Evolutionary conservation across 2,329 filamentous ascomycete species (phyloP).

Genomic region (Eutypa lata): DNA sequence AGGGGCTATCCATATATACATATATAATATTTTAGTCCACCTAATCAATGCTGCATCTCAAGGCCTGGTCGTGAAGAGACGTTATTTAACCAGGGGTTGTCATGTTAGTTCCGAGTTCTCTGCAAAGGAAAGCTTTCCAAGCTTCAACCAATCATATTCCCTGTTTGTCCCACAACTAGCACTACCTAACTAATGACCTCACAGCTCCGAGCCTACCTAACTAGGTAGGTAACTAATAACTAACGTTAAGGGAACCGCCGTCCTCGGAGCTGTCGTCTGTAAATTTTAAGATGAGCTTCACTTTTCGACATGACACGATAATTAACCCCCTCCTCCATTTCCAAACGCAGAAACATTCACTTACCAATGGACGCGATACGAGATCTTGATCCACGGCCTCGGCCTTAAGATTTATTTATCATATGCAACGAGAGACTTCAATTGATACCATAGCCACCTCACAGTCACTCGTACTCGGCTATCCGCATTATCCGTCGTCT

Average conservation of each 20-base stretch:
- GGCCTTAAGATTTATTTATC: neutral
- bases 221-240: no score
- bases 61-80: no score
- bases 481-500: no score
- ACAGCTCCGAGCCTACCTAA: neutral
- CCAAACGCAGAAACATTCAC: neutral
- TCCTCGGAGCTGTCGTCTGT: neutral
- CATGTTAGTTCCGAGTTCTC: no score
- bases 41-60: no score
- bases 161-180: no score
- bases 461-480: no score
- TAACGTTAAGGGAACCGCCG: neutral
- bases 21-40: no score
- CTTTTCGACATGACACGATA: no score
- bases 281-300: neutral
- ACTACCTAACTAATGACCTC: neutral
- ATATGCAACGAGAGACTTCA: neutral
- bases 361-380: neutral
- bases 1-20: no score
- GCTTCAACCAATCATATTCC: neutral
- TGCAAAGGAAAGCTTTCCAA: neutral
- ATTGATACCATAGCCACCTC: no score
- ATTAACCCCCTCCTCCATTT: neutral
- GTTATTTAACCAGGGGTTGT: no score
- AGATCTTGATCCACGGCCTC: neutral